phyloP scores from a whole-genome alignment of 176 grass and related monocot species.

The Oryza brachyantha region DNA sequence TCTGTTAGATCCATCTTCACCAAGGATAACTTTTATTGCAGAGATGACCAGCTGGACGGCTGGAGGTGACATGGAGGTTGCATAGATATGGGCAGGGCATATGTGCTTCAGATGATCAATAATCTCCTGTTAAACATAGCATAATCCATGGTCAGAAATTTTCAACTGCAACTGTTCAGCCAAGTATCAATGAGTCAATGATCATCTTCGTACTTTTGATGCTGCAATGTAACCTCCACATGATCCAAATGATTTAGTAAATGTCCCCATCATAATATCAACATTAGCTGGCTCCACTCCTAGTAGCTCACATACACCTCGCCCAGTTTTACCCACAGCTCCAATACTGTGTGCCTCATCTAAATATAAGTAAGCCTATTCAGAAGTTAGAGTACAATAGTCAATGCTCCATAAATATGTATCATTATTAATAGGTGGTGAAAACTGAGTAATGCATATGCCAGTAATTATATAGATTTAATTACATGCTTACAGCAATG shows the following conservation, averaged over 20 bases:
- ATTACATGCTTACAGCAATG: neutral
- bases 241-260: constrained; percentile 95
- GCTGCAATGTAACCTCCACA: constrained; percentile 90
- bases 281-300: constrained; percentile 83
- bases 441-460: constrained; percentile 2
- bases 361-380: constrained; percentile 86
- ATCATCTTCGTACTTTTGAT: constrained; percentile 63
- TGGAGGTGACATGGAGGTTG: constrained; percentile 93
- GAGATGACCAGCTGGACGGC: constrained; percentile 90
- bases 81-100: constrained; percentile 92
- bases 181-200: constrained; percentile 18
- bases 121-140: constrained; percentile 60
- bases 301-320: constrained; percentile 85
- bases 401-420: neutral
- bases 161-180: constrained; percentile 16
- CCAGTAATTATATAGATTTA: neutral
- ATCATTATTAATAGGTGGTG: neutral
- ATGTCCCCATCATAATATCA: constrained; percentile 98
- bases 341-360: constrained; percentile 95
- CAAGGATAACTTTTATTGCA: constrained; percentile 77
- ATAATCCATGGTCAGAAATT: constrained; percentile 17
- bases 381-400: constrained; percentile 24
- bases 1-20: constrained; percentile 90
- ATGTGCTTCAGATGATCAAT: constrained; percentile 71
- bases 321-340: constrained; percentile 82